These are phyloP conservation scores for Sistotremastrum suecicum DNA, from an alignment of 768 basidiomycete genomes.

Conservation along the genomic window DNA sequence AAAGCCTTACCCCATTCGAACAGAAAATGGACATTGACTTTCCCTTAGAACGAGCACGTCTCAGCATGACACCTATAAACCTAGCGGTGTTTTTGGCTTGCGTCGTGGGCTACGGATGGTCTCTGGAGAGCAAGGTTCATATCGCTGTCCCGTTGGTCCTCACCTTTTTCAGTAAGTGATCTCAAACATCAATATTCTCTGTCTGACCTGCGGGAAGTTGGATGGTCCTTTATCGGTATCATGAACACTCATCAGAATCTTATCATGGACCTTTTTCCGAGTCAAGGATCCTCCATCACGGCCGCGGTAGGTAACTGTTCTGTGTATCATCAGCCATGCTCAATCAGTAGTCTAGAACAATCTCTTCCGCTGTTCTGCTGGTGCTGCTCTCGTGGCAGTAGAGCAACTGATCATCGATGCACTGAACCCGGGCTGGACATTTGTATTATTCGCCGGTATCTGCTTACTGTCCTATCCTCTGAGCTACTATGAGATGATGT, in stretches of 20 bases:
- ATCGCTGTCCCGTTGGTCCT: conserved; percentile 14
- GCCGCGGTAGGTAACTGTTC: conserved; percentile 1
- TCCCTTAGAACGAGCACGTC: conserved; percentile 16
- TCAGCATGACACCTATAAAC: conserved; percentile 10
- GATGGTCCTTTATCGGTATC: background rate
- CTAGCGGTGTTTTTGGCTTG: conserved; percentile 6
- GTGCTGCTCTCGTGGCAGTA: conserved; percentile 2
- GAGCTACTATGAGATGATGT: too few relatives aligned
- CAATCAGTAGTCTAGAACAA: conserved; percentile 1
- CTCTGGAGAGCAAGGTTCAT: conserved; percentile 9
- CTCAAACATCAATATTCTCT: too few relatives aligned
- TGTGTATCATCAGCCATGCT: background rate
- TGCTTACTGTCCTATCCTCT: background rate
- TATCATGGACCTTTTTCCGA: conserved; percentile 4
- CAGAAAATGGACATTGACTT: conserved; percentile 12
- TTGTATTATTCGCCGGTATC: conserved; percentile 3
- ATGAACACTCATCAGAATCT: conserved; percentile 1
- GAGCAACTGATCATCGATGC: conserved; percentile 4
- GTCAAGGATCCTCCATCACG: conserved; percentile 4
- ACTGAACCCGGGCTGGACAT: conserved; percentile 2
- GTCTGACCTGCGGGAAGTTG: background rate
- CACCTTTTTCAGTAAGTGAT: conserved; percentile 13
- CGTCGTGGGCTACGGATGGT: conserved; percentile 15
- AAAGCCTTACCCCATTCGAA: background rate
- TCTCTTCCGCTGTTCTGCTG: conserved; percentile 1